These are phyloP conservation scores for Pichia cactophila DNA, from an alignment of 1,139 yeast genomes.

Conservation along the genomic window DNA sequence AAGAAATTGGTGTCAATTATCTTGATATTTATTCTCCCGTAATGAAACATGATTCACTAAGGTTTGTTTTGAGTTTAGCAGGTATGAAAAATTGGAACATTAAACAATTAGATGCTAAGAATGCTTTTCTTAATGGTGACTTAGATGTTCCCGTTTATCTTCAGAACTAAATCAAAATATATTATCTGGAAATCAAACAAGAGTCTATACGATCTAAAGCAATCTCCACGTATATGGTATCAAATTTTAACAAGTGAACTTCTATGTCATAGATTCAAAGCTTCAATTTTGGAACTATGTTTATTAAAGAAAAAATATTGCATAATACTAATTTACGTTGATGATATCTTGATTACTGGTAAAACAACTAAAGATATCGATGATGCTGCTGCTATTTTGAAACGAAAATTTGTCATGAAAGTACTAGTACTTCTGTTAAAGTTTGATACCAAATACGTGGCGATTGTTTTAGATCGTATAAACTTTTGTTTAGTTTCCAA, in stretches of 20 bases:
- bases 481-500: not conserved
- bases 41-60: not conserved
- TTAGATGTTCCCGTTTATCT: not conserved
- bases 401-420: not conserved
- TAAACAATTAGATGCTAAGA: not conserved
- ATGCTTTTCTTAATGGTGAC: not conserved
- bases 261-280: not conserved
- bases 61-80: not conserved
- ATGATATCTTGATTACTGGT: not conserved
- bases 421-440: not conserved
- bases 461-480: not conserved
- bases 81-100: not conserved
- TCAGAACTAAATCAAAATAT: not conserved
- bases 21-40: not conserved
- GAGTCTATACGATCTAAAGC: not conserved
- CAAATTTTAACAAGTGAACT: not conserved
- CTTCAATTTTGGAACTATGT: not conserved
- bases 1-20: not conserved
- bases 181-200: not conserved
- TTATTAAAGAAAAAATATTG: not conserved
- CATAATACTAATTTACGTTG: not conserved
- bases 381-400: not conserved
- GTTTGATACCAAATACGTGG: not conserved
- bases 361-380: not conserved
- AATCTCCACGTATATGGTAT: not conserved